Base-by-base conservation (phyloP, 2,329 filamentous ascomycete genomes). In the Dendrostoma leiphaemia region DNA sequence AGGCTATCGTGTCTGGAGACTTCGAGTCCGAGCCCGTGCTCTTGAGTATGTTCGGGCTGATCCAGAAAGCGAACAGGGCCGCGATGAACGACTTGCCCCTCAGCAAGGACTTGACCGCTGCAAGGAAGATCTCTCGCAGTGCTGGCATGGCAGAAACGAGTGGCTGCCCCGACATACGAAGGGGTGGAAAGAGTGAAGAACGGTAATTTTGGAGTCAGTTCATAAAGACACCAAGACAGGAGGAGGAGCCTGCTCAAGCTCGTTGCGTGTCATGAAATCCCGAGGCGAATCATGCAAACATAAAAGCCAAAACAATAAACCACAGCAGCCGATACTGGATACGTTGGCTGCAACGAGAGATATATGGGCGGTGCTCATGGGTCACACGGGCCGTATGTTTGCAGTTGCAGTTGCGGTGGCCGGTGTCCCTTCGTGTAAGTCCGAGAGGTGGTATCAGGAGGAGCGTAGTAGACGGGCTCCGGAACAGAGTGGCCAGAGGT, bases 61-160 rank as follows among this genome's bases (percentile, higher is more conserved):
- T 68, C 78, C 80, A 83, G 64, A 79, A 79, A 56, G 78, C 71
- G 55, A 86, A 67, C 28, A 85, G 70, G 48, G 81, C 79, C 63
- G 82, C 76, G 56, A 86, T 67, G 58, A 85, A 70, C 47, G 81
- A 82, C 70, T 80, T 84, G 61, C 83, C 83, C 48, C 77, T 75
- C 47, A 83, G 70, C 52, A 86, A 73, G 62, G 80, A 82, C 71
- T 77, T 83, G 66, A 84, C 69, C 56, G 80, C 81, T 60, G 79
- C 73, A 57, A 81, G 62, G 63, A 86, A 70, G 45, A 75, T 74
- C 68, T 78, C 78, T 60, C 75, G 79, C 62, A 86, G 70, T 48
- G 74, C 75, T 65, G 77, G 72, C 82, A 85, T 86, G 67, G 77
- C 74, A 74, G 73, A 73, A 76, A 74, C 71, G 75, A 82, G 70